Conservation (phyloP, 139 green algal genomes). For the Chloropicon primus region DNA sequence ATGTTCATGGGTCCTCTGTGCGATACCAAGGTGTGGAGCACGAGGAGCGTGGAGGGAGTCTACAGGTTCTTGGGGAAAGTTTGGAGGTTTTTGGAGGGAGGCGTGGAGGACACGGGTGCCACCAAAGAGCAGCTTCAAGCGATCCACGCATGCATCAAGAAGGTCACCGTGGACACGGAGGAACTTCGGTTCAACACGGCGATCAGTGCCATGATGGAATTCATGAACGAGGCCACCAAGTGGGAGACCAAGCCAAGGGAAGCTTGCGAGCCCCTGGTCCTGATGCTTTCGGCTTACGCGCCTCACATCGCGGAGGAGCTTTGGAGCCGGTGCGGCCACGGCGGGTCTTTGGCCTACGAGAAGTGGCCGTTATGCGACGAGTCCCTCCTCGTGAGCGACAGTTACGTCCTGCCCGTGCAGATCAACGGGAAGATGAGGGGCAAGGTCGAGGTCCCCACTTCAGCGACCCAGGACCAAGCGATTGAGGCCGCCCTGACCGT, state of each 20-base stretch:
- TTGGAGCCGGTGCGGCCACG: slow-evolving; percentile 53
- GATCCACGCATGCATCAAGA: slow-evolving; percentile 80
- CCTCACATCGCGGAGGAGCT: slow-evolving; percentile 91
- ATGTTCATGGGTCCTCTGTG: slow-evolving; percentile 99
- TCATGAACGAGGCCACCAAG: slow-evolving; percentile 86
- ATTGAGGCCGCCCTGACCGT: slow-evolving; percentile 40
- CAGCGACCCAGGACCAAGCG: slow-evolving; percentile 46
- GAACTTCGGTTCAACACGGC: slow-evolving; percentile 95
- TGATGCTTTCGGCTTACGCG: slow-evolving; percentile 88
- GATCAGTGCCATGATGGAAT: slow-evolving; percentile 98
- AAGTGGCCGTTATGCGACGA: slow-evolving; percentile 53
- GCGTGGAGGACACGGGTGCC: slow-evolving; percentile 26
- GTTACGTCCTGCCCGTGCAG: slow-evolving; percentile 69
- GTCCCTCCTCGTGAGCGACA: slow-evolving; percentile 62
- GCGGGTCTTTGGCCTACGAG: slow-evolving; percentile 55
- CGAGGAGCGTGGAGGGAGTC: slow-evolving; percentile 85
- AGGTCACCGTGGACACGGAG: slow-evolving; percentile 88
- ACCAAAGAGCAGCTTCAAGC: slow-evolving; percentile 65
- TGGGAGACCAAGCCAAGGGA: slow-evolving; percentile 43
- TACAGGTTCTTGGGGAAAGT: slow-evolving; percentile 85
- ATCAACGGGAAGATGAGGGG: slow-evolving; percentile 86
- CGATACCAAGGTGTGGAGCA: slow-evolving; percentile 87
- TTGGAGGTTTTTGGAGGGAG: slow-evolving; percentile 53
- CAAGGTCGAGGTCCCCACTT: slow-evolving; percentile 53
- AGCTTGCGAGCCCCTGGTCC: slow-evolving; percentile 64